phyloP scores from a whole-genome alignment of 2,329 filamentous ascomycete genomes.

The Stenocarpella maydis region DNA sequence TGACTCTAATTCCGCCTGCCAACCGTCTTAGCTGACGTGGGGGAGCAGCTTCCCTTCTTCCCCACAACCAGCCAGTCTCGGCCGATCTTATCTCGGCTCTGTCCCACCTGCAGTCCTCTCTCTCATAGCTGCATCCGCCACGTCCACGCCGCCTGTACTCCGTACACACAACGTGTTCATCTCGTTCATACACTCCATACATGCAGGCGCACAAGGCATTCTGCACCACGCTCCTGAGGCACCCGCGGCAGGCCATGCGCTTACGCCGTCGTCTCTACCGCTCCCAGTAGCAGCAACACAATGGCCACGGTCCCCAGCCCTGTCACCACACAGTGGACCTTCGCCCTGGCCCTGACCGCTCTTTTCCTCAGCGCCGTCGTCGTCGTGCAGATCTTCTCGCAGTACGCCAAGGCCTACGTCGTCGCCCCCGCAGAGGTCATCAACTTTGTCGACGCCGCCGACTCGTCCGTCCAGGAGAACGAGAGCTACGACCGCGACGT shows the following conservation, averaged over 20 bases:
- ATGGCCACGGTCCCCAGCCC: slow-evolving; percentile 62
- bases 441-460: slow-evolving; percentile 66
- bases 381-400: slow-evolving; percentile 58
- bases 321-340: slow-evolving; percentile 62
- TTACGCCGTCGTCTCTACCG: slow-evolving; percentile 30
- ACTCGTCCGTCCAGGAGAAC: slow-evolving; percentile 70
- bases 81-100: slow-evolving; percentile 21
- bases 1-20: not conserved
- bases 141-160: not conserved
- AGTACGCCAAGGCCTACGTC: slow-evolving; percentile 64
- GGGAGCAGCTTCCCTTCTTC: not conserved
- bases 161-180: slow-evolving; percentile 25
- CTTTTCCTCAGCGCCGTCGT: slow-evolving; percentile 64
- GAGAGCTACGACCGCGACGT: slow-evolving; percentile 70
- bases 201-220: slow-evolving; percentile 29
- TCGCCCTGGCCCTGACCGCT: slow-evolving; percentile 66
- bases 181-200: slow-evolving; percentile 2
- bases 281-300: slow-evolving; percentile 39
- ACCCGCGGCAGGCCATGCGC: slow-evolving; percentile 37
- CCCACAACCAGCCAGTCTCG: not conserved
- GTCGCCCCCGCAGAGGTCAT: slow-evolving; percentile 65
- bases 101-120: slow-evolving; percentile 2
- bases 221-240: slow-evolving; percentile 31
- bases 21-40: slow-evolving; percentile 3
- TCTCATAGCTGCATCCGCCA: not conserved